These are phyloP conservation scores for Starmerella sirachaensis DNA, from an alignment of 805 yeast genomes.

Conservation along the genomic window DNA sequence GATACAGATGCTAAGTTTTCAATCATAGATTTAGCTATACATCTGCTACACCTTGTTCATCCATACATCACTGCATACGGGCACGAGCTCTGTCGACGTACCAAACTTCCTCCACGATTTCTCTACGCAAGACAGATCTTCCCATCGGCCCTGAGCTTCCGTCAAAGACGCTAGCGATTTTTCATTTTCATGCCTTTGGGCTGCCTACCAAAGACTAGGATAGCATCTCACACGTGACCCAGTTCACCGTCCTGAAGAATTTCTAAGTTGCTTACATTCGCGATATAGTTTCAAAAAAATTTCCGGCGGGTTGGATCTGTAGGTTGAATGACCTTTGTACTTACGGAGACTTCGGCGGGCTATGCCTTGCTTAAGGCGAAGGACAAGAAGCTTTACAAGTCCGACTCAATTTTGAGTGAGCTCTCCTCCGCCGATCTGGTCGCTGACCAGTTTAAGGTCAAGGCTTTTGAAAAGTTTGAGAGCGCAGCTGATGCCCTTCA, in stretches of 20 bases:
- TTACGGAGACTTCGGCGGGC: conserved; percentile 98
- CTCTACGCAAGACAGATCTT: no score
- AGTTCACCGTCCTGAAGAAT: background rate
- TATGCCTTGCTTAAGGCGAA: conserved; percentile 95
- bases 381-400: conserved; percentile 92
- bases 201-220: no score
- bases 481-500: conserved; percentile 94
- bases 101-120: no score
- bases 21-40: no score
- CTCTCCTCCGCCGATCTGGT: conserved; percentile 75
- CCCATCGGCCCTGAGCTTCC: no score
- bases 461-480: conserved; percentile 87
- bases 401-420: conserved; percentile 59
- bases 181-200: no score
- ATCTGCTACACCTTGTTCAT: no score
- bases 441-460: conserved; percentile 78
- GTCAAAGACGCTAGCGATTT: no score
- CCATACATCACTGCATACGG: no score
- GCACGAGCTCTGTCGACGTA: no score
- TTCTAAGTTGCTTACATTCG: conserved; percentile 9
- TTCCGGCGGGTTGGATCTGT: conserved; percentile 5
- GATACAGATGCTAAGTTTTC: no score
- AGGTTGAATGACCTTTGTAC: conserved; percentile 34
- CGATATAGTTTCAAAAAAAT: conserved; percentile 7
- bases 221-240: background rate